Evolutionary conservation across 257 asterid species (phyloP).

Genomic region (Knoxia roxburghii): DNA sequence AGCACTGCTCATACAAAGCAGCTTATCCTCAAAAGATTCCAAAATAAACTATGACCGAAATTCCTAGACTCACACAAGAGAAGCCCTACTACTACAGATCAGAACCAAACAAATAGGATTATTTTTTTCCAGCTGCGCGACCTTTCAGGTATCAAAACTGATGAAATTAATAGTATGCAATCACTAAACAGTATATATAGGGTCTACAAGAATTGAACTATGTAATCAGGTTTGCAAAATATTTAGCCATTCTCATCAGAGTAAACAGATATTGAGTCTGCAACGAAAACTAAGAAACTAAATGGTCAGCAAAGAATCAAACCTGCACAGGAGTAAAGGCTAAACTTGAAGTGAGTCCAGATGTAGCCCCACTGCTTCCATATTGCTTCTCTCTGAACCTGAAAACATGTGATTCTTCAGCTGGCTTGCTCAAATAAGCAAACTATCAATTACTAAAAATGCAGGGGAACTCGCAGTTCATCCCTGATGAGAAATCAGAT

Average conservation of each 20-base stretch:
- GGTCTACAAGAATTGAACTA: background rate
- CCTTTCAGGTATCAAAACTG: background rate
- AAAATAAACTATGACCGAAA: background rate
- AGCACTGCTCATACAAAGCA: background rate
- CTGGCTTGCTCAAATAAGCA: background rate
- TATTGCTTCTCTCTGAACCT: slow-evolving; percentile 74
- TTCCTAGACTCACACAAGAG: background rate
- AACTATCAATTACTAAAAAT: slow-evolving; percentile 2
- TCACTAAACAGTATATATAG: too few relatives aligned
- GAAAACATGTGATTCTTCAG: slow-evolving; percentile 17
- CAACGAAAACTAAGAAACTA: background rate
- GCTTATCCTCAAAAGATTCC: background rate
- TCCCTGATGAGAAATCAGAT: slow-evolving; percentile 8
- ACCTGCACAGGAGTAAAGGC: slow-evolving; percentile 99
- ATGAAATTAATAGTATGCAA: background rate
- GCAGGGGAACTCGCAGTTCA: background rate
- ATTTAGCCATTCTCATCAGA: background rate
- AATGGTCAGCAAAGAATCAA: slow-evolving; percentile 16
- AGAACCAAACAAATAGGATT: too few relatives aligned
- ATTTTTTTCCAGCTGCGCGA: background rate
- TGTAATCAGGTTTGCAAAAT: background rate
- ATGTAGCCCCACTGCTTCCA: slow-evolving; percentile 89
- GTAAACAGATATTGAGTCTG: background rate
- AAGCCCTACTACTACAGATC: too few relatives aligned
- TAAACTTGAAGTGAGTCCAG: slow-evolving; percentile 92